Evolutionary conservation across 176 grass and related monocot species (phyloP).

Genomic region (Aegilops bicornis): DNA sequence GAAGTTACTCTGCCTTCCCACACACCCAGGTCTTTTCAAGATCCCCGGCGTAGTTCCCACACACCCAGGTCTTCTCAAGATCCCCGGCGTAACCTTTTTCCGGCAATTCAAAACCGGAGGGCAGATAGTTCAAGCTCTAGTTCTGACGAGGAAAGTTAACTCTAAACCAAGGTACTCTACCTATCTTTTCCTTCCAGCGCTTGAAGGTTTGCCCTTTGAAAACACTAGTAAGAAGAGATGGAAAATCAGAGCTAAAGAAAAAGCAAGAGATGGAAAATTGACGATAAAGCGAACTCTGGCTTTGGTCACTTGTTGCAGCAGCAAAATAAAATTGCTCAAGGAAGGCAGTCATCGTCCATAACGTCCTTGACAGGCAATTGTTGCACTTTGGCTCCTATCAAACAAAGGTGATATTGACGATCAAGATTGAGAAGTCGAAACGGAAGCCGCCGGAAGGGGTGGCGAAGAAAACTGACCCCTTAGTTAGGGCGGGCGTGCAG

Average conservation of each 20-base stretch:
- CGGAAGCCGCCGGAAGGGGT: neutral
- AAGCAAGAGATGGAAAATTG: too few species aligned
- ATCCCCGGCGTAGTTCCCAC: constrained; percentile 36
- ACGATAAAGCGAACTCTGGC: neutral
- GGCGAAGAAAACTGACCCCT: neutral
- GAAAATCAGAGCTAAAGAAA: too few species aligned
- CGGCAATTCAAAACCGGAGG: constrained; percentile 61
- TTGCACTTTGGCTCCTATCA: neutral
- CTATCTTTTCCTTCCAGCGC: neutral
- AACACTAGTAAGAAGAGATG: neutral
- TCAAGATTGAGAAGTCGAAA: neutral
- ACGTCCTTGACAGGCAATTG: neutral
- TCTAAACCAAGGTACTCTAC: neutral
- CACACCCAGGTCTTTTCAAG: constrained; percentile 26
- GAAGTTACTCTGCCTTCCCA: constrained; percentile 9
- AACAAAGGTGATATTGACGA: neutral
- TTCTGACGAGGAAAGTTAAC: constrained; percentile 34
- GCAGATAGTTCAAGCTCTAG: constrained; percentile 52
- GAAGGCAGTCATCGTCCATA: neutral
- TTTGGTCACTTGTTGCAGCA: neutral
- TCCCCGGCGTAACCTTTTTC: constrained; percentile 54
- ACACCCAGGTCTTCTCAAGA: constrained; percentile 34
- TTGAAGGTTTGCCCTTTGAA: neutral
- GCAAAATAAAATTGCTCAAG: neutral
- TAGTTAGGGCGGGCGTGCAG: constrained; percentile 15